These are phyloP conservation scores for Aethionema arabicum DNA, from an alignment of 345 rosid species.

Conservation along the genomic window DNA sequence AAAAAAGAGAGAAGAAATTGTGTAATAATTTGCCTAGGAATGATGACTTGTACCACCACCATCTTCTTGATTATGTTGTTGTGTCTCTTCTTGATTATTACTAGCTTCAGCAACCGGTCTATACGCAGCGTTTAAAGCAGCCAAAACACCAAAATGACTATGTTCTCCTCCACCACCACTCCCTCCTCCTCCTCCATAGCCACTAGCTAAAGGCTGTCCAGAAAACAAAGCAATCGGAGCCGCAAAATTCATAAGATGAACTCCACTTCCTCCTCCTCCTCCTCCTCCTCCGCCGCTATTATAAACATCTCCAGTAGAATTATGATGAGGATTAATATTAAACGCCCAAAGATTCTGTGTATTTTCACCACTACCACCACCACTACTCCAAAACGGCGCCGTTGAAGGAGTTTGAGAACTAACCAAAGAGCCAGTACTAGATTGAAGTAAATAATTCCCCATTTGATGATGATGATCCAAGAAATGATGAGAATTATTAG, in stretches of 20 bases:
- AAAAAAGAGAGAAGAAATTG: conserved; percentile 23
- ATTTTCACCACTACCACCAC: conserved; percentile 41
- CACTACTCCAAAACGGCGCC: conserved; percentile 67
- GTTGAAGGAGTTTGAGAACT: conserved; percentile 50
- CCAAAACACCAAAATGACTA: conserved; percentile 62
- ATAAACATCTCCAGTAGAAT: conserved; percentile 18
- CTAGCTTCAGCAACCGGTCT: conserved; percentile 43
- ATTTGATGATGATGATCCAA: conserved; percentile 27
- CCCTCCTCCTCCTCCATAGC: conserved; percentile 33
- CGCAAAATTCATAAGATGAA: conserved; percentile 80
- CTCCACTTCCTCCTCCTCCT: conserved; percentile 37
- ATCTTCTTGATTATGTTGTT: conserved; percentile 41
- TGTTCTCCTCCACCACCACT: conserved; percentile 41
- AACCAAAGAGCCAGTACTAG: conserved; percentile 56
- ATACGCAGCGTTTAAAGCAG: conserved; percentile 62
- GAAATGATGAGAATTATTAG: too few relatives aligned
- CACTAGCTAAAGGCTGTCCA: conserved; percentile 52
- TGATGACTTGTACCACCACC: conserved; percentile 38
- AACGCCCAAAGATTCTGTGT: conserved; percentile 39
- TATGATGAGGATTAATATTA: conserved; percentile 32
- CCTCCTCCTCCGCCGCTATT: conserved; percentile 28
- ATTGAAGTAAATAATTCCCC: conserved; percentile 54
- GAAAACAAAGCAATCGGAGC: conserved; percentile 67
- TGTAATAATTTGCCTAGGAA: conserved; percentile 37
- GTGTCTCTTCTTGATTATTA: conserved; percentile 47